phyloP scores from a whole-genome alignment of 2,329 filamentous ascomycete species.

The Chaetothyriales sp. region DNA sequence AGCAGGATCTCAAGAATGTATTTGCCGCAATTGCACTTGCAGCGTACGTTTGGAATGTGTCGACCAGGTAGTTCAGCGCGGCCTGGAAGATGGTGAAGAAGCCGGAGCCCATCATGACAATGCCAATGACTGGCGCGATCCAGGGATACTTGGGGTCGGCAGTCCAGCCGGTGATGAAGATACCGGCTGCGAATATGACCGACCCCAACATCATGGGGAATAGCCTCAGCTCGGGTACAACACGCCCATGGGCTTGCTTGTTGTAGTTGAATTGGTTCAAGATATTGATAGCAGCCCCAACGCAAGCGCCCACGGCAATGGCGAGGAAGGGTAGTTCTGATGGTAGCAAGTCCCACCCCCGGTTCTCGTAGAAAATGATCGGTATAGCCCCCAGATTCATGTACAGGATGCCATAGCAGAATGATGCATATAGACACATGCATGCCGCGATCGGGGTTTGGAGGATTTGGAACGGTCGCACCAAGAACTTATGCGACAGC shows the following conservation, averaged over 20 bases:
- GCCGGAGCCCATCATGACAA: constrained; percentile 28
- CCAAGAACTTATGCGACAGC: constrained; percentile 35
- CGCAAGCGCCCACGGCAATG: constrained; percentile 31
- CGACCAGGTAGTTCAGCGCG: constrained; percentile 31
- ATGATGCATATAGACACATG: constrained; percentile 34
- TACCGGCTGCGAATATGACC: constrained; percentile 39
- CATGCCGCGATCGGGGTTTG: constrained; percentile 39
- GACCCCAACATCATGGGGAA: constrained; percentile 38
- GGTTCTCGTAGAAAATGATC: constrained; percentile 34
- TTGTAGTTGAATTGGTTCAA: constrained; percentile 28
- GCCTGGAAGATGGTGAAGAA: constrained; percentile 31
- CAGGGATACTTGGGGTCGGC: constrained; percentile 27
- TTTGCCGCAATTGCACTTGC: constrained; percentile 33
- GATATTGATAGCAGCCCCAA: constrained; percentile 30
- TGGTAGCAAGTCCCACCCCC: constrained; percentile 34
- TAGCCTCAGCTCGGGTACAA: constrained; percentile 37
- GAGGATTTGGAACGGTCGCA: constrained; percentile 37
- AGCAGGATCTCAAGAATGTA: constrained; percentile 33
- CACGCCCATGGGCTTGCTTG: constrained; percentile 9
- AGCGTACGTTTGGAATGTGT: constrained; percentile 31
- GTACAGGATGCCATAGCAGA: constrained; percentile 40
- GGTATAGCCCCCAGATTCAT: constrained; percentile 38
- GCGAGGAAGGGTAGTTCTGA: constrained; percentile 37
- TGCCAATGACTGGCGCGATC: constrained; percentile 27
- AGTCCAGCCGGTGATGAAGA: constrained; percentile 50